Evolutionary conservation across 2,329 filamentous ascomycete genomes (phyloP).

Genomic region (Sclerotiophoma versabilis): DNA sequence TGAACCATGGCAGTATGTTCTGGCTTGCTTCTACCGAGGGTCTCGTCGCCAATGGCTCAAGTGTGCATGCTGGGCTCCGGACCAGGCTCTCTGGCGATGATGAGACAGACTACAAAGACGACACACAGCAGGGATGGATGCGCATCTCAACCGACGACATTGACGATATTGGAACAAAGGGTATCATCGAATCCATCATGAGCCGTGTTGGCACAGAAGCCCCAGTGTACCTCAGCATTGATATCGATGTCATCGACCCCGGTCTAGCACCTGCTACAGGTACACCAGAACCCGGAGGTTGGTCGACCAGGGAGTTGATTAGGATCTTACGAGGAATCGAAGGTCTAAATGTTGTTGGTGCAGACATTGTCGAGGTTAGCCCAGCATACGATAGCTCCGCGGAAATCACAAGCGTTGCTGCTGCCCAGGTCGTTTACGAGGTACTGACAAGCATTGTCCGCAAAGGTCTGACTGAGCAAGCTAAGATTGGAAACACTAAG

Average conservation of each 20-base stretch:
- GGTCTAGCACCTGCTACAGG: conserved; percentile 79
- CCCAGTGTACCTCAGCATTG: conserved; percentile 81
- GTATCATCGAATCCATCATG: conserved; percentile 75
- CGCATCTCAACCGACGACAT: conserved; percentile 86
- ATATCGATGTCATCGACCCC: conserved; percentile 83
- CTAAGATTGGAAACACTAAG: conserved; percentile 30
- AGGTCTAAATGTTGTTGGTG: conserved; percentile 82
- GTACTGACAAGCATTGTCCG: conserved; percentile 80
- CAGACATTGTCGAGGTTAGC: conserved; percentile 88
- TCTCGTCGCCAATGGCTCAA: conserved; percentile 74
- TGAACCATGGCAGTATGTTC: conserved; percentile 92
- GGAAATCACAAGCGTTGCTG: conserved; percentile 83
- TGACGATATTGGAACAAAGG: conserved; percentile 77
- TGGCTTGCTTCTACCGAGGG: conserved; percentile 85
- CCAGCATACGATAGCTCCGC: conserved; percentile 82
- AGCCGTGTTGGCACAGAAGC: conserved; percentile 73
- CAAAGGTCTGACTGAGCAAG: conserved; percentile 56
- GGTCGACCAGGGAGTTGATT: conserved; percentile 89
- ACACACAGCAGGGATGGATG: conserved; percentile 75
- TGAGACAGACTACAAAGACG: conserved; percentile 75
- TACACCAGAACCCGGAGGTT: conserved; percentile 88
- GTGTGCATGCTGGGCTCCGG: conserved; percentile 82
- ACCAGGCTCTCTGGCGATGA: conserved; percentile 74
- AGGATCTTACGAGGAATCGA: conserved; percentile 83
- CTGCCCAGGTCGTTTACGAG: conserved; percentile 84